phyloP scores from a whole-genome alignment of 2,329 filamentous ascomycete genomes.

The Nannizzia gypsea region DNA sequence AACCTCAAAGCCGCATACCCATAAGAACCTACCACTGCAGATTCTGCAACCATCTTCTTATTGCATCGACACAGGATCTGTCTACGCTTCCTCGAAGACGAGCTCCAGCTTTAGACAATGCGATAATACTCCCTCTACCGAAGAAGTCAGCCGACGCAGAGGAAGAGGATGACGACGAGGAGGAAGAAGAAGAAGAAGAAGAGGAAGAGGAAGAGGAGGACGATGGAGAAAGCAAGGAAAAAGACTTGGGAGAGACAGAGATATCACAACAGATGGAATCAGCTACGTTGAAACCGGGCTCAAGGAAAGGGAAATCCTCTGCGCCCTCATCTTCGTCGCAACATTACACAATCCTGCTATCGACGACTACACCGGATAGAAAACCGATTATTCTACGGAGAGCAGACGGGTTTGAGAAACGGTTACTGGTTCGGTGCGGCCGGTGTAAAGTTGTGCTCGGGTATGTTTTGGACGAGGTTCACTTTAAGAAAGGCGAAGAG shows the following conservation, averaged over 20 bases:
- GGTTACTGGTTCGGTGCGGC: slow-evolving; percentile 47
- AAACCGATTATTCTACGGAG: slow-evolving; percentile 42
- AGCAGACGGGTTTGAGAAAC: slow-evolving; percentile 57
- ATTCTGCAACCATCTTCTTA: slow-evolving; percentile 53
- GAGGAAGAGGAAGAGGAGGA: slow-evolving; percentile 14
- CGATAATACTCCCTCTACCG: slow-evolving; percentile 47
- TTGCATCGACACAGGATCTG: slow-evolving; percentile 47
- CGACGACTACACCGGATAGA: slow-evolving; percentile 38
- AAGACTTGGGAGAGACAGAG: background rate
- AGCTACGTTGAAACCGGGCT: slow-evolving; percentile 14
- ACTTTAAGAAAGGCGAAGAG: slow-evolving; percentile 27
- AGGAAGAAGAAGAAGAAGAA: slow-evolving; percentile 11
- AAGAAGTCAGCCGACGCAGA: slow-evolving; percentile 13
- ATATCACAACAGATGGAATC: background rate
- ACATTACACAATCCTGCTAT: slow-evolving; percentile 41
- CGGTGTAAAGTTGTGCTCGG: slow-evolving; percentile 51
- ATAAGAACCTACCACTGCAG: slow-evolving; percentile 48
- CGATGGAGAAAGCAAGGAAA: slow-evolving; percentile 5
- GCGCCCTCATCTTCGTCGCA: slow-evolving; percentile 7
- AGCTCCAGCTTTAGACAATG: slow-evolving; percentile 39
- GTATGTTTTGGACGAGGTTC: slow-evolving; percentile 48
- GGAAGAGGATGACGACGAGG: slow-evolving; percentile 10
- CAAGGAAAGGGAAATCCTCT: slow-evolving; percentile 12
- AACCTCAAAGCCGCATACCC: slow-evolving; percentile 17
- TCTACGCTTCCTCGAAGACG: slow-evolving; percentile 42